Evolutionary conservation across 805 yeast genomes (phyloP), one percentile per base, ranked within the genome.

Genomic region (Candida vartiovaarae): DNA sequence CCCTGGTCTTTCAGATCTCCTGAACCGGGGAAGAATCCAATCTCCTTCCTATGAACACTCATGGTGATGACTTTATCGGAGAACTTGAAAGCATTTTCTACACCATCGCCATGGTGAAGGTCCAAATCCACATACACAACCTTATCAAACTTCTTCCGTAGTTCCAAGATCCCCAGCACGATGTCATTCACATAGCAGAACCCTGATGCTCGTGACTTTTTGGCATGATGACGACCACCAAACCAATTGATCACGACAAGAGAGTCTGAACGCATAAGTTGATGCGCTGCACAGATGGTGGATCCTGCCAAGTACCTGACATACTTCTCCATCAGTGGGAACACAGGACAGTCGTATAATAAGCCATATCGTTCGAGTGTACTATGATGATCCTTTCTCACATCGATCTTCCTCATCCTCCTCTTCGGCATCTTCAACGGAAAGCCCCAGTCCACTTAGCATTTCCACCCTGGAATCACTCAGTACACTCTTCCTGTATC

Each of bases 41-140:
- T 43, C 43, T 80, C 91, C 48, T 61, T 67, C 29, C 84, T 56
- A 60, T 84, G 95, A 3, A 83, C 47, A 1, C 89, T 82, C 23
- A 81, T 64, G 1, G 85, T 80, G 41, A 74, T 59, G 0, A 84
- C 84, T 30, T 71, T 72, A 34, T 69, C 66, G 2, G 83, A 74
- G 46, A 63, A 69, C 47, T 68, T 62, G 61, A 82, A 84, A 1
- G 88, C 87, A 3, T 66, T 64, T 40, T 81, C 82, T 5, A 84
- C 91, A 0, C 89, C 95, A 59, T 84, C 90, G 0, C 91, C 90
- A 60, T 84, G 90, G 57, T 84, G 95, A 6, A 84, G 59, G 59
- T 84, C 95, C 6, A 84, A 60, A 59, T 84, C 95, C 4, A 84
- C 58, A 52, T 84, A 84, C 54, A 79, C 63, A 1, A 84, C 66